A percentile compares a stretch with the other conserved stretches of the same genome.
Evolutionary conservation across 2,329 filamentous ascomycete genomes (phyloP).

Genomic region (Ophiostoma australiae): DNA sequence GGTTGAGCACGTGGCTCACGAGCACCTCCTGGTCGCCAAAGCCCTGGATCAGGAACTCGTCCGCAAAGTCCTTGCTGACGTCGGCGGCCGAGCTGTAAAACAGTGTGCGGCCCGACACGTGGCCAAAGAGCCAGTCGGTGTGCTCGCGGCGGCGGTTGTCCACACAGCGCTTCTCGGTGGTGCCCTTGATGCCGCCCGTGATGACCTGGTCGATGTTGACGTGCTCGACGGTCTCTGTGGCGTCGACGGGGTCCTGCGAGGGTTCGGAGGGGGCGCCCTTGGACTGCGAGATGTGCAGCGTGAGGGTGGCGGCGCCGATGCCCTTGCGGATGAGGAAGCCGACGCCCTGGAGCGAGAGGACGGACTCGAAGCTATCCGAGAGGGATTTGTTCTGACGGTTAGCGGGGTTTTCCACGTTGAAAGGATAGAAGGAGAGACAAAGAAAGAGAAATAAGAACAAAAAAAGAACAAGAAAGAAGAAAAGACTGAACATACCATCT

Average conservation of each 20-base stretch:
- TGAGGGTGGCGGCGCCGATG: constrained; percentile 64
- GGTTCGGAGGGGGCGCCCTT: constrained; percentile 39
- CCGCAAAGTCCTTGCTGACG: constrained; percentile 52
- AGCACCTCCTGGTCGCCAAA: constrained; percentile 54
- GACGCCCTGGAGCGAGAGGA: constrained; percentile 67
- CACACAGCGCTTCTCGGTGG: constrained; percentile 49
- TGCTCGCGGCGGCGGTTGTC: constrained; percentile 56
- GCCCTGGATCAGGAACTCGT: constrained; percentile 41
- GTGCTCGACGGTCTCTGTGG: constrained; percentile 42
- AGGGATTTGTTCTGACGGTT: constrained; percentile 63
- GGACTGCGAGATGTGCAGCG: constrained; percentile 57
- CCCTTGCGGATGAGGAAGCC: constrained; percentile 68
- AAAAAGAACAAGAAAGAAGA: too few species aligned
- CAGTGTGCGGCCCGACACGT: constrained; percentile 56
- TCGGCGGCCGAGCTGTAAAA: constrained; percentile 40
- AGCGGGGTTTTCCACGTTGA: background rate
- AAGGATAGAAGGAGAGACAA: too few species aligned
- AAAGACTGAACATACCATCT: constrained; percentile 49
- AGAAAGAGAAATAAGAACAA: too few species aligned
- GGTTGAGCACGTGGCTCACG: constrained; percentile 56
- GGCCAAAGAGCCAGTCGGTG: constrained; percentile 75
- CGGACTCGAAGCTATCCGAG: constrained; percentile 63
- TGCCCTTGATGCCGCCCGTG: constrained; percentile 67
- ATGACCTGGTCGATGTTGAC: constrained; percentile 68
- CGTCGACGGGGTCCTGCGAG: constrained; percentile 33